These are phyloP conservation scores for Alternaria novae-zelandiae DNA, from an alignment of 2,329 filamentous ascomycete species.

Conservation along the genomic window DNA sequence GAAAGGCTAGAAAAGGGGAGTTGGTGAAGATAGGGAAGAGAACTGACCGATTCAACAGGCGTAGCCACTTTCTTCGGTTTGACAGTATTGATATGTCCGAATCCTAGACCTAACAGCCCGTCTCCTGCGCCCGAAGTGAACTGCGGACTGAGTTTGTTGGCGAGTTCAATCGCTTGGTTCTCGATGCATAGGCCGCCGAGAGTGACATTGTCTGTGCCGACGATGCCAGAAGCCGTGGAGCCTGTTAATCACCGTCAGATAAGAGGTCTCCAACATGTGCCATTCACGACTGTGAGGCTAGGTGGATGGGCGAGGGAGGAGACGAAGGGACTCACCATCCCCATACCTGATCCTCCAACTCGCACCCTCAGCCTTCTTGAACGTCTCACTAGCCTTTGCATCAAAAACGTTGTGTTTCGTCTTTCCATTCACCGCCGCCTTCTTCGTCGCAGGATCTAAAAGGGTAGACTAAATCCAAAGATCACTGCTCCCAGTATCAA, in stretches of 20 bases:
- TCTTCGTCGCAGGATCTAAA: conserved; percentile 35
- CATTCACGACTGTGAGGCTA: no score
- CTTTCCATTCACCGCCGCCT: conserved; percentile 58
- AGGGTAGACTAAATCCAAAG: conserved; percentile 57
- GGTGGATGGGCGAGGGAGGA: no score
- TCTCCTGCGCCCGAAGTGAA: conserved; percentile 64
- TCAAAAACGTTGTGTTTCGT: conserved; percentile 62
- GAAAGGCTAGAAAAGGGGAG: no score
- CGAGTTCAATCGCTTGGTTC: conserved; percentile 70
- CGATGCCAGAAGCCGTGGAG: not conserved
- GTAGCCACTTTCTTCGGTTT: conserved; percentile 62
- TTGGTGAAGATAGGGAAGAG: not conserved
- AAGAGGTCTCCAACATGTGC: no score
- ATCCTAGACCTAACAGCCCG: conserved; percentile 72
- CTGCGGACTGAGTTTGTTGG: conserved; percentile 63
- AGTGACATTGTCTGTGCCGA: conserved; percentile 67
- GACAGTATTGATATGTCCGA: conserved; percentile 69
- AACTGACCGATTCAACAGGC: conserved; percentile 59
- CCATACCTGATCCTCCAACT: conserved; percentile 73
- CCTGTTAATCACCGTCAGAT: rapidly evolving
- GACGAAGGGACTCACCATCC: conserved; percentile 61
- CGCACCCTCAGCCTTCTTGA: conserved; percentile 55
- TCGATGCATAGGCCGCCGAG: conserved; percentile 68
- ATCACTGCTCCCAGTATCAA: conserved; percentile 75
- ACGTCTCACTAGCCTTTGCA: conserved; percentile 66